Percentiles rank a stretch among this genome's conserved stretches.
Conservation (phyloP, 495 filamentous ascomycete species). For the Neurospora cerealis region DNA sequence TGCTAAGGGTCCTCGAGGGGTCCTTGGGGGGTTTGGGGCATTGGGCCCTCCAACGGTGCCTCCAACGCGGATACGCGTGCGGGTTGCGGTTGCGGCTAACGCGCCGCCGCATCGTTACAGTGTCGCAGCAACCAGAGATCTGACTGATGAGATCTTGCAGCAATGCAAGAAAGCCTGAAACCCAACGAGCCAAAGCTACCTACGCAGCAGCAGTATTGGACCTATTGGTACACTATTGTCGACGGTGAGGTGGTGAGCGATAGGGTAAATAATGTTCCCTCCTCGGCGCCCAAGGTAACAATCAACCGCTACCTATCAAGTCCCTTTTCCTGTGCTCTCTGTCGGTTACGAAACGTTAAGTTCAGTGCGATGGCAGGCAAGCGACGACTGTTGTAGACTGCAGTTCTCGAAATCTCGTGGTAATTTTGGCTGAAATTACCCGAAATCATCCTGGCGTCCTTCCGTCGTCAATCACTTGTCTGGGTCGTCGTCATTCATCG, state of each 20-base stretch:
- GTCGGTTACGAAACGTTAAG: background rate
- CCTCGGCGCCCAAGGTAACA: background rate
- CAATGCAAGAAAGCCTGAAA: background rate
- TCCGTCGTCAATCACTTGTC: background rate
- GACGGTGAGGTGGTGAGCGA: background rate
- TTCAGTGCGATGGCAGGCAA: background rate
- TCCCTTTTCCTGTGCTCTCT: background rate
- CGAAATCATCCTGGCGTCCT: background rate
- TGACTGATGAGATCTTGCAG: background rate
- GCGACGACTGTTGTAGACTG: background rate
- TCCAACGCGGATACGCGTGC: background rate
- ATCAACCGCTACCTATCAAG: background rate
- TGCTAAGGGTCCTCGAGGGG: background rate
- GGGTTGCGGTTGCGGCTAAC: background rate
- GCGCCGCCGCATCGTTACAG: background rate
- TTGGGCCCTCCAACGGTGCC: background rate
- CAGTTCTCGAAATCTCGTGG: background rate
- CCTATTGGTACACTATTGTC: background rate
- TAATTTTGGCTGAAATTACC: background rate
- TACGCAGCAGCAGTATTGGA: background rate
- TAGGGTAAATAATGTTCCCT: background rate
- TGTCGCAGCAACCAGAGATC: background rate
- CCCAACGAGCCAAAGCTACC: background rate
- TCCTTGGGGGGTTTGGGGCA: background rate
- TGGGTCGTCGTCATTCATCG: slow-evolving; percentile 8